phyloP scores from a whole-genome alignment of 805 yeast species.

The Danielia reshetovae region DNA sequence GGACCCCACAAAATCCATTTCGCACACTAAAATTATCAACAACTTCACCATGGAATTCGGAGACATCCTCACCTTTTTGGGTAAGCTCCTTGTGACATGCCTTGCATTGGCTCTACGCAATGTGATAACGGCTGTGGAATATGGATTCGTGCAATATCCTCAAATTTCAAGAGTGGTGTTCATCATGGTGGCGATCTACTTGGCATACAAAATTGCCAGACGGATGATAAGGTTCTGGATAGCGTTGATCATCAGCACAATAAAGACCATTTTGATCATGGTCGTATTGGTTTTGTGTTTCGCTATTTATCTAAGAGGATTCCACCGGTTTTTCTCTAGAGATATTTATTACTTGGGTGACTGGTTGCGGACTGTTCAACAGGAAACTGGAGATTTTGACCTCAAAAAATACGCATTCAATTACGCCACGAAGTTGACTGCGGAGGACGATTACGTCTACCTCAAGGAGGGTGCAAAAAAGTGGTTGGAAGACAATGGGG shows the following conservation, averaged over 20 bases:
- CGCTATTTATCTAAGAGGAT: conserved; percentile 10
- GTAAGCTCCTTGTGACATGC: neutral
- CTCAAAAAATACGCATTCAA: neutral
- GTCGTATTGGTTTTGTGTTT: neutral
- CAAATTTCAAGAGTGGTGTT: neutral
- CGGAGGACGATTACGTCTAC: neutral
- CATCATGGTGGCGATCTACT: conserved; percentile 5
- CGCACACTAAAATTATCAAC: too few species aligned
- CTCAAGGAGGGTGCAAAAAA: neutral
- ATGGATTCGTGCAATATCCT: neutral
- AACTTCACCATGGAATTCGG: neutral
- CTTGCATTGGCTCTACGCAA: neutral
- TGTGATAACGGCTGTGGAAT: neutral
- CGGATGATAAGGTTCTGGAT: conserved; percentile 12
- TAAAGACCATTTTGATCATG: neutral
- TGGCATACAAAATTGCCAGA: conserved; percentile 6
- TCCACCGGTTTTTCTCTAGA: conserved; percentile 6
- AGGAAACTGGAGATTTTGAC: neutral
- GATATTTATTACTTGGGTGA: conserved; percentile 2
- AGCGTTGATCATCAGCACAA: conserved; percentile 1
- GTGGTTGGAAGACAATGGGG: neutral
- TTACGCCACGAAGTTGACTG: neutral
- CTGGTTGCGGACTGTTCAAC: neutral
- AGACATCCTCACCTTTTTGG: neutral
- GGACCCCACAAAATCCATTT: too few species aligned